These are phyloP conservation scores for Neoboletus subvelutipes DNA, from an alignment of 768 basidiomycete genomes.

Conservation along the genomic window DNA sequence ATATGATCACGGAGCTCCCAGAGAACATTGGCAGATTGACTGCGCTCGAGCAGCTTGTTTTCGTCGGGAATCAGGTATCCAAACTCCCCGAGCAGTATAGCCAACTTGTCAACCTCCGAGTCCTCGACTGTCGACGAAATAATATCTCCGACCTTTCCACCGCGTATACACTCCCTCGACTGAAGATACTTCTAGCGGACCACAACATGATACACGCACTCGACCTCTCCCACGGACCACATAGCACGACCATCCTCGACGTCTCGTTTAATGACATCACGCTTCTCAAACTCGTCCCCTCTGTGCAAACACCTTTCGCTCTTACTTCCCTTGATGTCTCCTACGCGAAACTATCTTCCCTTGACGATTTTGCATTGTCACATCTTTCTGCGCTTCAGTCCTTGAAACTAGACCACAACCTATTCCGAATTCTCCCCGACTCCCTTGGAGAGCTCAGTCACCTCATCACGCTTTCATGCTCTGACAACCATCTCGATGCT, in stretches of 20 bases:
- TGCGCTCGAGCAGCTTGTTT: constrained; percentile 67
- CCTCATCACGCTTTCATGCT: constrained; percentile 76
- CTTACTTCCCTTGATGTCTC: constrained; percentile 85
- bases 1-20: constrained; percentile 79
- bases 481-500: constrained; percentile 82
- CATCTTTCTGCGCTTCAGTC: constrained; percentile 69
- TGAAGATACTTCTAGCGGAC: constrained; percentile 72
- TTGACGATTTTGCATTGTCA: constrained; percentile 71
- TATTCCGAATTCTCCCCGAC: constrained; percentile 82
- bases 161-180: constrained; percentile 64
- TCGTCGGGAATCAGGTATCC: constrained; percentile 84
- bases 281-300: constrained; percentile 60
- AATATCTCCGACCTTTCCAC: constrained; percentile 71
- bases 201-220: constrained; percentile 82
- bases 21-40: constrained; percentile 71
- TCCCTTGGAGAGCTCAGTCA: constrained; percentile 70
- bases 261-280: constrained; percentile 91
- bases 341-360: constrained; percentile 79
- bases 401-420: constrained; percentile 83
- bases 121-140: constrained; percentile 87
- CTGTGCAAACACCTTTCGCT: constrained; percentile 45
- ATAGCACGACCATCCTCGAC: constrained; percentile 57
- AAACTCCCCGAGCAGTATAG: constrained; percentile 63
- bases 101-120: constrained; percentile 56
- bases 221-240: constrained; percentile 72